These are phyloP conservation scores for Fusarium protoensiforme DNA, from an alignment of 2,329 filamentous ascomycete species.

Conservation along the genomic window DNA sequence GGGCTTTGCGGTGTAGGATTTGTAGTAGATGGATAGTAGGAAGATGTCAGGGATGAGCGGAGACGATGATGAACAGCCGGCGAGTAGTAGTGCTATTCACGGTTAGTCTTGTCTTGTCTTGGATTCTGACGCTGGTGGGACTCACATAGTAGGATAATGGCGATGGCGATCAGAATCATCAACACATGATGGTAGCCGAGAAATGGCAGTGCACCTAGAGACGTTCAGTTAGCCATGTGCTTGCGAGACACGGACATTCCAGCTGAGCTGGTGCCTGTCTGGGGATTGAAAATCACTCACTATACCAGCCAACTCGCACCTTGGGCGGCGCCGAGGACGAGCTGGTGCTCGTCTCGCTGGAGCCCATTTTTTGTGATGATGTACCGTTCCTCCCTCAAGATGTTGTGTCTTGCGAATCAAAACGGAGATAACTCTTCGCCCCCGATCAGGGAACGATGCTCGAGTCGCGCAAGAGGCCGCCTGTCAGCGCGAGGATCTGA, in stretches of 20 bases:
- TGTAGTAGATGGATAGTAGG: conserved; percentile 97
- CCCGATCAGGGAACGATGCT: conserved; percentile 39
- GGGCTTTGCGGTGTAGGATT: conserved; percentile 84
- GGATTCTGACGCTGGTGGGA: conserved; percentile 36
- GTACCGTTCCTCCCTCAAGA: conserved; percentile 29
- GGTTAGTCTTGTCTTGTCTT: conserved; percentile 13
- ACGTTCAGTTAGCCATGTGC: conserved; percentile 32
- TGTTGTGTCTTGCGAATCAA: conserved; percentile 11
- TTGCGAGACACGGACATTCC: conserved; percentile 29
- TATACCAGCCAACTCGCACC: conserved; percentile 62
- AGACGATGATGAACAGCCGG: conserved; percentile 96
- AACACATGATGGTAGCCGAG: conserved; percentile 85
- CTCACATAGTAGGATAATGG: conserved; percentile 95
- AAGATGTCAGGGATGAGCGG: conserved; percentile 96
- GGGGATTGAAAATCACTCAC: conserved; percentile 48
- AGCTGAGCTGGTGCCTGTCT: not conserved
- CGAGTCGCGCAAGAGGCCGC: conserved; percentile 25
- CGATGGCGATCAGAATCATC: conserved; percentile 95
- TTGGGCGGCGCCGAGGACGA: conserved; percentile 45
- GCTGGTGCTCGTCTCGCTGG: conserved; percentile 41
- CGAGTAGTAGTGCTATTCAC: conserved; percentile 81
- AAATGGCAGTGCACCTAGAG: conserved; percentile 72
- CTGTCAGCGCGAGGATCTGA: conserved; percentile 6
- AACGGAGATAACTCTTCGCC: conserved; percentile 36
- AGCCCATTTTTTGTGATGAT: conserved; percentile 37